Conservation (phyloP, 2,329 filamentous ascomycete species). For the Fusarium sp. region DNA sequence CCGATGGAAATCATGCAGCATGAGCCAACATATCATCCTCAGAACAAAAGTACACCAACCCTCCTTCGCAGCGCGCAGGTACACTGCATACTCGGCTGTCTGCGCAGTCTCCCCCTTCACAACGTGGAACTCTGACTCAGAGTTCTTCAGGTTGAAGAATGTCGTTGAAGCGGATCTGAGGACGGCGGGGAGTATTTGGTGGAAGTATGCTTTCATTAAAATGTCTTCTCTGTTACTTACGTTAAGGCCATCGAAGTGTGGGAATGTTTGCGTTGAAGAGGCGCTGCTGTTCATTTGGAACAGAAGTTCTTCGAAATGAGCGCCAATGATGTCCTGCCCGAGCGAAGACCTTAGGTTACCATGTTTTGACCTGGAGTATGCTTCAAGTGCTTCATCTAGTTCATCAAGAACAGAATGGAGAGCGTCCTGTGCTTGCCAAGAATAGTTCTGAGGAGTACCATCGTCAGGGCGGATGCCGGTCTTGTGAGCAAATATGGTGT, state of each 20-base stretch:
- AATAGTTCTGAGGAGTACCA: background rate
- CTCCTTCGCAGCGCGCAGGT: constrained; percentile 8
- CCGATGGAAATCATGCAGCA: constrained; percentile 4
- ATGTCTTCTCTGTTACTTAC: constrained; percentile 3
- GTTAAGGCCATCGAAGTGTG: background rate
- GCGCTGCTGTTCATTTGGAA: constrained; percentile 3
- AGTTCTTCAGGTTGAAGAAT: constrained; percentile 8
- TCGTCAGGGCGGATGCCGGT: background rate
- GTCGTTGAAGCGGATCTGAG: background rate
- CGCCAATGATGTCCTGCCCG: background rate
- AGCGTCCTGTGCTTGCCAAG: constrained; percentile 13
- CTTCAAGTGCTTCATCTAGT: background rate
- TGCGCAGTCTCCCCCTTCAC: background rate
- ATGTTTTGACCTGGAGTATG: fast-evolving
- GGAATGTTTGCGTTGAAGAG: background rate
- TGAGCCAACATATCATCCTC: constrained; percentile 24
- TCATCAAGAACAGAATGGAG: constrained; percentile 9
- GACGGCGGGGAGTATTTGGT: background rate
- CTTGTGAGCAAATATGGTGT: background rate
- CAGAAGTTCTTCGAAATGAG: constrained; percentile 19
- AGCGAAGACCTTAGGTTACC: fast-evolving
- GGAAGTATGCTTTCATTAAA: constrained; percentile 10
- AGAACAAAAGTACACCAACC: constrained; percentile 12
- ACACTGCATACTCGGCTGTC: constrained; percentile 1
- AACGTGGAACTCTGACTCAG: constrained; percentile 12